A percentile compares a stretch with the other conserved stretches of the same genome.
Conservation (phyloP, 2,329 filamentous ascomycete genomes). For the Epichloe glyceriae region DNA sequence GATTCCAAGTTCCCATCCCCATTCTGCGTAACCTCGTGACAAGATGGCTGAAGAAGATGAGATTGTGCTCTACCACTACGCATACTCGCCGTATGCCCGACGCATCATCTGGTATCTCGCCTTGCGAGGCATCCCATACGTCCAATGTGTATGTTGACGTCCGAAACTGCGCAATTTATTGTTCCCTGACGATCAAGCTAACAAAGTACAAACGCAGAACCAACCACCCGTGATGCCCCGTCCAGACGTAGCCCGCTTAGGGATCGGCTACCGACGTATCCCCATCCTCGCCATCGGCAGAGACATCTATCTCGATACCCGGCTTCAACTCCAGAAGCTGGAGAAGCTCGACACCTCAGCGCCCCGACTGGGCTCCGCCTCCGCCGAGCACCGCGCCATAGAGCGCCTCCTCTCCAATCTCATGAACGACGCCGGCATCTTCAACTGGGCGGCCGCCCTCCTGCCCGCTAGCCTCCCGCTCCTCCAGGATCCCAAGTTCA, state of each 20-base stretch:
- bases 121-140: conserved; percentile 51
- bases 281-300: conserved; percentile 53
- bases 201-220: conserved; percentile 25
- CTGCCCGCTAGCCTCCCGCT: conserved; percentile 43
- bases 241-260: conserved; percentile 47
- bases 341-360: conserved; percentile 39
- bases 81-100: conserved; percentile 49
- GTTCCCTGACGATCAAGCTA: too few species aligned
- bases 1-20: not conserved
- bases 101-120: conserved; percentile 55
- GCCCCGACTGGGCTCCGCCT: conserved; percentile 23
- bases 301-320: conserved; percentile 57
- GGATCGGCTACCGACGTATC: conserved; percentile 55
- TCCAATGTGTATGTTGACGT: conserved; percentile 43
- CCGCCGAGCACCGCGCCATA: conserved; percentile 29
- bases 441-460: conserved; percentile 36
- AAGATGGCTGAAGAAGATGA: conserved; percentile 11
- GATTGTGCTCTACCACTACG: conserved; percentile 54
- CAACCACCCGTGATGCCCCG: conserved; percentile 56
- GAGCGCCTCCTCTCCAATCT: conserved; percentile 43
- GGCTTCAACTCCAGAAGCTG: conserved; percentile 53
- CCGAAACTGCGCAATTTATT: too few species aligned
- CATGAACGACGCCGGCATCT: conserved; percentile 44
- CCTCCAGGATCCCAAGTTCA: conserved; percentile 44
- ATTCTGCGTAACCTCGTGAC: not conserved